These are phyloP conservation scores for Trifolium fragiferum DNA, from an alignment of 306 rosid species.

Conservation along the genomic window DNA sequence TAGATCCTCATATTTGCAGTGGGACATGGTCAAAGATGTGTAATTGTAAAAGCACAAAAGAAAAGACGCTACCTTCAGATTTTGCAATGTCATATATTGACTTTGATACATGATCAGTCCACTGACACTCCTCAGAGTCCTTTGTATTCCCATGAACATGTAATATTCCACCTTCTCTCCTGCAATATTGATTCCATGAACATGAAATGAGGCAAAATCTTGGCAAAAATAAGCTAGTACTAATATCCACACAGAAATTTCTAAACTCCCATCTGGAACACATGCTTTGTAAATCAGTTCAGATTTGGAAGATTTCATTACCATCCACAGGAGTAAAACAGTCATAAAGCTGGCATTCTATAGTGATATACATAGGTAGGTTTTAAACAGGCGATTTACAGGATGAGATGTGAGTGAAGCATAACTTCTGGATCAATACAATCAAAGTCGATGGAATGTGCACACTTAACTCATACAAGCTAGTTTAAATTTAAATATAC, in stretches of 20 bases:
- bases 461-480: neutral
- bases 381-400: too few relatives aligned
- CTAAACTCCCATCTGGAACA: neutral
- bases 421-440: conserved; percentile 1
- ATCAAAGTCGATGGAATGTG: conserved; percentile 8
- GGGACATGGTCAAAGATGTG: conserved; percentile 20
- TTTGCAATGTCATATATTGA: conserved; percentile 69
- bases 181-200: conserved; percentile 48
- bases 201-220: conserved; percentile 14
- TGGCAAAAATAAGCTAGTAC: conserved; percentile 10
- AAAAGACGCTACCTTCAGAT: conserved; percentile 67
- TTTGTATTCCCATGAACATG: conserved; percentile 83
- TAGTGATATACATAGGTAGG: neutral
- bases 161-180: conserved; percentile 83
- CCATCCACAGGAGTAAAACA: conserved; percentile 16
- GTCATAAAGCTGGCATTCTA: conserved; percentile 8
- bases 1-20: neutral
- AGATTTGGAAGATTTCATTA: conserved; percentile 7
- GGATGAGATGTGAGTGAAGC: too few relatives aligned
- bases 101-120: conserved; percentile 63
- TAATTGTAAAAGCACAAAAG: neutral
- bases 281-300: conserved; percentile 31
- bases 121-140: conserved; percentile 71
- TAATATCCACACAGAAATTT: conserved; percentile 13
- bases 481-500: neutral